Evolutionary conservation across 768 basidiomycete species (phyloP).

Genomic region (Lactarius trivialis): DNA sequence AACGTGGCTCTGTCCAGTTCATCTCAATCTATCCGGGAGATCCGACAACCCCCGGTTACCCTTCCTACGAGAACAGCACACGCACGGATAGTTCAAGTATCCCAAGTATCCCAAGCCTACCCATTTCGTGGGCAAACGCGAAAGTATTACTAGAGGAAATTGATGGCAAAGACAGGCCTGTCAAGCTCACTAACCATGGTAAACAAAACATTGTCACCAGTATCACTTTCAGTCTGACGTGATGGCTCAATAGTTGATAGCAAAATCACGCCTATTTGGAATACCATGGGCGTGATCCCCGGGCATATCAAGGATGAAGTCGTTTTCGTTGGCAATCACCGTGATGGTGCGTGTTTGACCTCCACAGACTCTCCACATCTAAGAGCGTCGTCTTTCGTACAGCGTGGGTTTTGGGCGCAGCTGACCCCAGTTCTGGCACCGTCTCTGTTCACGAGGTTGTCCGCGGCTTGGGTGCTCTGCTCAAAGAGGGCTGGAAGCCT

Average conservation of each 20-base stretch:
- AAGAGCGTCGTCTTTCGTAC: background rate
- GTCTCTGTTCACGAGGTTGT: slow-evolving; percentile 73
- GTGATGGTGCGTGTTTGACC: slow-evolving; percentile 57
- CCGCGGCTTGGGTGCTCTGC: slow-evolving; percentile 61
- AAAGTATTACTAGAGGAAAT: slow-evolving; percentile 47
- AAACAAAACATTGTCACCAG: slow-evolving; percentile 1
- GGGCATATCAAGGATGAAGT: slow-evolving; percentile 81
- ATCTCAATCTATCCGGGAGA: slow-evolving; percentile 57
- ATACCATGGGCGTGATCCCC: slow-evolving; percentile 76
- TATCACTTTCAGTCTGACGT: background rate
- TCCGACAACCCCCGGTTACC: slow-evolving; percentile 83
- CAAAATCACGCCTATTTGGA: slow-evolving; percentile 86
- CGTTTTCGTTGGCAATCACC: slow-evolving; percentile 80
- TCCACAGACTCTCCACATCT: background rate
- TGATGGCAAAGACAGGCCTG: slow-evolving; percentile 37
- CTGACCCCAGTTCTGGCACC: slow-evolving; percentile 76
- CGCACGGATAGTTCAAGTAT: slow-evolving; percentile 54
- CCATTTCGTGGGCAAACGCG: slow-evolving; percentile 84
- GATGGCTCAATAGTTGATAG: slow-evolving; percentile 49
- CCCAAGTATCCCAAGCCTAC: slow-evolving; percentile 78
- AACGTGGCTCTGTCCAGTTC: slow-evolving; percentile 79
- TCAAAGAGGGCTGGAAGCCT: slow-evolving; percentile 77
- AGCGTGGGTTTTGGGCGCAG: slow-evolving; percentile 77
- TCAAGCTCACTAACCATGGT: slow-evolving; percentile 57
- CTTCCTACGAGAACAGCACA: slow-evolving; percentile 77